Evolutionary conservation across 768 basidiomycete genomes (phyloP), one percentile per base, ranked within the genome.

Genomic region (Lepiota brunneoincarnata): DNA sequence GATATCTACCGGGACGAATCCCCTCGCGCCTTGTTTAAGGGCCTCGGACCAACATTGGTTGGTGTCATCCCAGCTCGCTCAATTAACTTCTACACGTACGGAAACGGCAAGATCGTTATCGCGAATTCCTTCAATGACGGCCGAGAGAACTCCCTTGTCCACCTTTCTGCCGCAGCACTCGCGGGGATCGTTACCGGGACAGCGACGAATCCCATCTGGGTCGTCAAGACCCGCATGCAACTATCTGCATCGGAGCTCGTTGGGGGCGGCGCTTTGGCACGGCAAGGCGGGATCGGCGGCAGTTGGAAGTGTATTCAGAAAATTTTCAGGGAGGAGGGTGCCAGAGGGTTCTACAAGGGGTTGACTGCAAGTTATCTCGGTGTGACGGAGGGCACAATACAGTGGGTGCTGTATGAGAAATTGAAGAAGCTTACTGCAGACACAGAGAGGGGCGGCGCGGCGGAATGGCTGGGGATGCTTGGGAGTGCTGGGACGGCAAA

Each of bases 181-280:
- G 96, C 96, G 1, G 95, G 96, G 0, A 74, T 98, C 59, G 75
- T 78, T 28, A 99, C 97, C 0, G 83, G 94, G 4, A 87, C 92
- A 0, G 92, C 84, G 10, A 98, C 97, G 18, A 99, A 99, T 68
- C 97, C 97, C 0, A 96, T 99, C 21, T 99, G 97, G 97, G 97
- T 99, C 43, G 93, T 99, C 57, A 99, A 98, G 70, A 99, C 97
- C 40, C 86, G 96, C 6, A 63, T 99, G 50, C 97, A 99, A 65
- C 46, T 54, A 23, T 54, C 53, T 14, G 53, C 38, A 11, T 54
- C 53, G 28, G 38, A 34, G 15, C 82, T 99, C 14, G 73, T 71
- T 53, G 49, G 23, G 44, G 26, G 35, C 51, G 4, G 61, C 43
- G 14, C 60, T 11, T 56, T 59, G 9, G 58, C 61, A 17, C 61